phyloP scores from a whole-genome alignment of 441 rosid genomes.

The Euphorbia corollata region DNA sequence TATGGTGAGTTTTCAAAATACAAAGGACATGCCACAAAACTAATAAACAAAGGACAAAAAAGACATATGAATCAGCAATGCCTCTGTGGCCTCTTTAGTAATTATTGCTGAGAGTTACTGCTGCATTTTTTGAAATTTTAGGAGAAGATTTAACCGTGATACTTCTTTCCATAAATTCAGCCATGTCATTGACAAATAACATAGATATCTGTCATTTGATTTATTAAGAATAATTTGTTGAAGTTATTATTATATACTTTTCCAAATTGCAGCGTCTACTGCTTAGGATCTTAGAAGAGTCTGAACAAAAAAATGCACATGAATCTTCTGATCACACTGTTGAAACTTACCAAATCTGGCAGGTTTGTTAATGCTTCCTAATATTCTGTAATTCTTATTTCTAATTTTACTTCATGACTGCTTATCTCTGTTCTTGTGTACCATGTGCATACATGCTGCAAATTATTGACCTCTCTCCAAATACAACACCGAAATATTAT shows the following conservation, averaged over 20 bases:
- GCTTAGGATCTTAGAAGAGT: slow-evolving; percentile 37
- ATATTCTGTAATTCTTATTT: background rate
- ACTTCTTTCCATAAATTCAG: background rate
- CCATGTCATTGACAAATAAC: background rate
- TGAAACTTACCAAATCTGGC: slow-evolving; percentile 40
- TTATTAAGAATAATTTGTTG: background rate
- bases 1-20: slow-evolving; percentile 38
- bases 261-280: slow-evolving; percentile 52
- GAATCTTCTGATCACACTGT: slow-evolving; percentile 18
- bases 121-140: too few species aligned
- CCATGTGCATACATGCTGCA: too few species aligned
- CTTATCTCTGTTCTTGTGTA: too few species aligned
- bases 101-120: too few species aligned
- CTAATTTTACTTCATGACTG: background rate
- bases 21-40: background rate
- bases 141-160: background rate
- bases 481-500: too few species aligned
- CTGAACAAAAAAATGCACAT: slow-evolving; percentile 27
- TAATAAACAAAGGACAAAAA: too few species aligned
- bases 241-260: background rate
- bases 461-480: too few species aligned
- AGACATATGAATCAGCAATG: too few species aligned
- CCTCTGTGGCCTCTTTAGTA: too few species aligned
- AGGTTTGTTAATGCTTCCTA: slow-evolving; percentile 36
- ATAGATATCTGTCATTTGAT: background rate